phyloP scores from a whole-genome alignment of 2,329 filamentous ascomycete species.

The Arthroderma uncinatum region DNA sequence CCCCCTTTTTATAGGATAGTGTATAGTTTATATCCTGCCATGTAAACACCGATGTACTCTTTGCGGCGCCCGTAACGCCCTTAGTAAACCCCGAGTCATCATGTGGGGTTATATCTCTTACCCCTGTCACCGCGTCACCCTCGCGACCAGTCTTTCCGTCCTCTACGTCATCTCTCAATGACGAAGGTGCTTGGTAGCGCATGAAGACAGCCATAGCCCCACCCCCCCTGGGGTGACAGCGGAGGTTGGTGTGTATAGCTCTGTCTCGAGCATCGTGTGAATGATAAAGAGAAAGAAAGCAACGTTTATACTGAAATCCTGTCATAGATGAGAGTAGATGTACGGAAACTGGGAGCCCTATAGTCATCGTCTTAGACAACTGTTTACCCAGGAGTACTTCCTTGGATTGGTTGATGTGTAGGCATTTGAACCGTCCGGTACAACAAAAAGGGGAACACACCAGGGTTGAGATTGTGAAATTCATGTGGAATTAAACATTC shows the following conservation, averaged over 20 bases:
- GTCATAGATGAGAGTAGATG: conserved; percentile 49
- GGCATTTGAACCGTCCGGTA: conserved; percentile 42
- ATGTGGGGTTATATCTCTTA: conserved; percentile 16
- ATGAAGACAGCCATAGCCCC: conserved; percentile 70
- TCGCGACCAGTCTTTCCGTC: conserved; percentile 33
- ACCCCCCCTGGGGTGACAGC: conserved; percentile 59
- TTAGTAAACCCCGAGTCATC: conserved; percentile 18
- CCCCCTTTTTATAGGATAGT: conserved; percentile 38
- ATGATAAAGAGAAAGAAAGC: conserved; percentile 64
- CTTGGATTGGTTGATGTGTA: conserved; percentile 48
- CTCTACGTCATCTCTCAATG: conserved; percentile 47
- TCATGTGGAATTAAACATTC: conserved; percentile 60
- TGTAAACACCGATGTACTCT: conserved; percentile 63
- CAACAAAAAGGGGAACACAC: conserved; percentile 46
- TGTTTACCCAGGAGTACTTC: conserved; percentile 42
- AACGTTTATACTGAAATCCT: conserved; percentile 70
- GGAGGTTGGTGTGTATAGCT: conserved; percentile 51
- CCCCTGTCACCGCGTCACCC: conserved; percentile 43
- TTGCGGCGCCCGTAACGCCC: conserved; percentile 43
- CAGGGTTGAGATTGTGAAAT: conserved; percentile 49
- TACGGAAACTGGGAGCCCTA: conserved; percentile 46
- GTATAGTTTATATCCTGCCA: conserved; percentile 77
- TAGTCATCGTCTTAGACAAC: conserved; percentile 47
- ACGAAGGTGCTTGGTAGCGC: conserved; percentile 51
- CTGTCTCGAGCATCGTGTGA: conserved; percentile 66